A percentile compares a stretch with the other conserved stretches of the same genome.
Conservation (phyloP, 176 grass and related monocot genomes). For the Alopecurus myosuroides region DNA sequence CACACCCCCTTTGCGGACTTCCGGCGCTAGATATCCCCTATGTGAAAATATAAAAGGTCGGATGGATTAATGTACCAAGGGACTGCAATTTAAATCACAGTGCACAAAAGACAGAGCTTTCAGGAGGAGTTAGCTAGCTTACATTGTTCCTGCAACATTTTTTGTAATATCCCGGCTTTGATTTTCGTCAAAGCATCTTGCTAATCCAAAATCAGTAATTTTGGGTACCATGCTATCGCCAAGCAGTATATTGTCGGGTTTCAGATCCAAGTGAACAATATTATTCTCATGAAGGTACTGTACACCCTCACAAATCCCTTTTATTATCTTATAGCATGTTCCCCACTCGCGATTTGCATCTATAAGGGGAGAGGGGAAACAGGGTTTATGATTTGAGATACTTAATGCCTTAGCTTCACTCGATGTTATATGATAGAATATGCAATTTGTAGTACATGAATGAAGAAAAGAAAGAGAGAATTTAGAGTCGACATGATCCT, state of each 20-base stretch:
- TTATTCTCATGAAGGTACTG: not conserved
- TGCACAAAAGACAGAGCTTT: not conserved
- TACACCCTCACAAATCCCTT: not conserved
- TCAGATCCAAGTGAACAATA: not conserved
- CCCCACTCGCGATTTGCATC: not conserved
- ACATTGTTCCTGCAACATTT: not conserved
- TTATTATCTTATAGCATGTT: not conserved
- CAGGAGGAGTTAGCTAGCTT: not conserved
- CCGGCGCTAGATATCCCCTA: not conserved
- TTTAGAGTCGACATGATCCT: not conserved
- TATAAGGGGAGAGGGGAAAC: not conserved
- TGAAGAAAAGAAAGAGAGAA: not conserved
- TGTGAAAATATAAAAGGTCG: not conserved
- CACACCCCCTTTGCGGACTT: not conserved
- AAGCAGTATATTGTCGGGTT: not conserved
- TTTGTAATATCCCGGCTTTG: not conserved
- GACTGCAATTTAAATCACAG: not conserved
- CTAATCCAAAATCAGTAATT: not conserved
- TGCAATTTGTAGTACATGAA: not conserved
- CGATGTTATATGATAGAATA: not conserved
- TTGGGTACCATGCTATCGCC: not conserved
- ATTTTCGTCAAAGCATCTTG: not conserved
- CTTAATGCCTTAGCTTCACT: no score
- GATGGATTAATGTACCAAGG: not conserved
- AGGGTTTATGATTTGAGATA: not conserved